These are phyloP conservation scores for Piper longum DNA, from an alignment of 164 flowering plant species.

Conservation along the genomic window DNA sequence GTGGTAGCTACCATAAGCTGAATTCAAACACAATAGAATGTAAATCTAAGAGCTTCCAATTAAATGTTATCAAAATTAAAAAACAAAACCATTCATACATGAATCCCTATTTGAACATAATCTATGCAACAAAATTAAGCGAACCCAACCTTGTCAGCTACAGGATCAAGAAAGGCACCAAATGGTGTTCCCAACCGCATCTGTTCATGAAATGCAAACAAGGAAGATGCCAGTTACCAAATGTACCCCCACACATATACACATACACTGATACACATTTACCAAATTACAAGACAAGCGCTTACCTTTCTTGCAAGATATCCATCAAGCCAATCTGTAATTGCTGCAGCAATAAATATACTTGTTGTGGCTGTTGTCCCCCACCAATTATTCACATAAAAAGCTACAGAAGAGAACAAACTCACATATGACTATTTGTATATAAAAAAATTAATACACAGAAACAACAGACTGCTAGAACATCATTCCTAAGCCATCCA, in stretches of 20 bases:
- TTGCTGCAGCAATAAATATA: slow-evolving; percentile 76
- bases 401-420: slow-evolving; percentile 30
- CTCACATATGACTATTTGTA: no score
- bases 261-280: no score
- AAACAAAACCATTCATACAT: not conserved
- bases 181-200: slow-evolving; percentile 73
- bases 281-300: slow-evolving; percentile 9
- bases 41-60: not conserved
- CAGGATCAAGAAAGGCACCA: slow-evolving; percentile 99
- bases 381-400: slow-evolving; percentile 66
- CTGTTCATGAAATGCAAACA: slow-evolving; percentile 26
- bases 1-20: slow-evolving; percentile 99
- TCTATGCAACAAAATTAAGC: not conserved
- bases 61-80: not conserved
- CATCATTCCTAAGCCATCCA: no score
- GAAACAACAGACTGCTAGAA: no score
- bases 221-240: not conserved
- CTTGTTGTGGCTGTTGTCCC: slow-evolving; percentile 75
- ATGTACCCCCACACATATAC: no score
- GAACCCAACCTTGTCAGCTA: slow-evolving; percentile 76
- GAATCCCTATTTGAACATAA: not conserved
- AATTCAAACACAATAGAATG: slow-evolving; percentile 12
- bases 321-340: slow-evolving; percentile 99
- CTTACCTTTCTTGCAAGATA: slow-evolving; percentile 83
- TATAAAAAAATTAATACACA: no score